These are phyloP conservation scores for Rhizophagus clarus DNA, from an alignment of 192 early-diverging fungal genomes.

Conservation along the genomic window DNA sequence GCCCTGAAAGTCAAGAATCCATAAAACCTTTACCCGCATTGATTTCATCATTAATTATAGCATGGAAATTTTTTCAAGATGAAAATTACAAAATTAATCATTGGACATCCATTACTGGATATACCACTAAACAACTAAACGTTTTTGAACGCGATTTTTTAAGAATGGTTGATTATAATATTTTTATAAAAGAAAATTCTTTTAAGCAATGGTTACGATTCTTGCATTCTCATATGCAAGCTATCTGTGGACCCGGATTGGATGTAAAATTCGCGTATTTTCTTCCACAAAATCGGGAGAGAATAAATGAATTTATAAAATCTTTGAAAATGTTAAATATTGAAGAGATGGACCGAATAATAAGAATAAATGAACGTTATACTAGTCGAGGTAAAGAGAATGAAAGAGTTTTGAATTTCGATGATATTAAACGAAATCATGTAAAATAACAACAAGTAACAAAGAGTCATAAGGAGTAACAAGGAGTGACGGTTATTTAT, in stretches of 20 bases:
- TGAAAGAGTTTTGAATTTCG: not conserved
- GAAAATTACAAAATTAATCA: not conserved
- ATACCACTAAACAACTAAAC: not conserved
- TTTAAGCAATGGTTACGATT: not conserved
- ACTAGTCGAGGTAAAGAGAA: not conserved
- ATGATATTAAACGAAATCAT: not conserved
- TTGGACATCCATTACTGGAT: not conserved
- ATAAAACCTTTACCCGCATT: not conserved
- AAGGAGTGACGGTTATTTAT: no score
- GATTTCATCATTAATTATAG: not conserved
- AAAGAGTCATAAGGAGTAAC: no score
- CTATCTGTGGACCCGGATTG: not conserved
- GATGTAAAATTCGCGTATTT: not conserved
- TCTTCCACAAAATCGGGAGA: not conserved
- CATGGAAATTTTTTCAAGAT: not conserved
- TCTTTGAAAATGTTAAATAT: not conserved
- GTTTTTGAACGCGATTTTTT: not conserved
- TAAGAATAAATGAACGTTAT: not conserved
- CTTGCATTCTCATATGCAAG: not conserved
- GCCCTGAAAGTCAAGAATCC: not conserved
- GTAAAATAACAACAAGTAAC: no score
- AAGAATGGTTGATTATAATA: not conserved
- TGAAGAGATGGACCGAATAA: not conserved
- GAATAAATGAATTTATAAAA: not conserved
- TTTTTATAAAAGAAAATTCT: not conserved